Base-by-base conservation (phyloP, 306 rosid species). In the Prunus salicina region DNA sequence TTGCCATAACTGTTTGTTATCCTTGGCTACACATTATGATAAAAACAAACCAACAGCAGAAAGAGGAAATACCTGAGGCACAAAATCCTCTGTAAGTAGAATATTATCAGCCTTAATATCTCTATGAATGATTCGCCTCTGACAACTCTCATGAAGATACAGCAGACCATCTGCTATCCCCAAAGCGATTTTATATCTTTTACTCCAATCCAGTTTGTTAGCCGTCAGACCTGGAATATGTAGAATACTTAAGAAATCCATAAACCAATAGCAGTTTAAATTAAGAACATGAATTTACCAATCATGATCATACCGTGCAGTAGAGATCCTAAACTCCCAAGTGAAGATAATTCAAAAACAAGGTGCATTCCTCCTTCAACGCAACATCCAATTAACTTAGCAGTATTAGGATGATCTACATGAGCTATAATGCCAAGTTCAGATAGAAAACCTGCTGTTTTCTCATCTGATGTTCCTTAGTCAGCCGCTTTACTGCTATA, bases 391-490 rank as follows among this genome's bases (percentile, higher is more conserved):
- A 93, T 73, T 71, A 91, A 81, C 79, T 88, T 93, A 49, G 92
- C 93, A 15, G 86, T 82, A 50, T 93, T 93, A 15, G 89, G 93
- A 84, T 93, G 98, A 66, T 89, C 76, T 5, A 93, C 79, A 60
- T 91, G 90, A 76, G 92, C 93, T 71, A 91, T 83, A 64, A 87
- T 84, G 47, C 97, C 96, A 9, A 93, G 66, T 85, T 93, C 98
- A 49, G 89, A 80, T 64, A 93, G 79, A 82, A 93, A 91, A 52
- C 73, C 79, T 19, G 93, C 81, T 34, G 88, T 84, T 70, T 76
- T 88, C 69, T 93, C 90, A 68, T 87, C 93, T 12, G 67, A 2
- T 34, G 85, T 84, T 78, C 97, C 97, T 71, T 89, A 13, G 58
- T 86, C 75, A 91, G 67, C 58, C 78, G 72, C 83, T 91, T 93